Percentiles rank a stretch among this genome's conserved stretches.
These are phyloP conservation scores for Cyberlindnera americana DNA, from an alignment of 805 yeast genomes.

Conservation along the genomic window DNA sequence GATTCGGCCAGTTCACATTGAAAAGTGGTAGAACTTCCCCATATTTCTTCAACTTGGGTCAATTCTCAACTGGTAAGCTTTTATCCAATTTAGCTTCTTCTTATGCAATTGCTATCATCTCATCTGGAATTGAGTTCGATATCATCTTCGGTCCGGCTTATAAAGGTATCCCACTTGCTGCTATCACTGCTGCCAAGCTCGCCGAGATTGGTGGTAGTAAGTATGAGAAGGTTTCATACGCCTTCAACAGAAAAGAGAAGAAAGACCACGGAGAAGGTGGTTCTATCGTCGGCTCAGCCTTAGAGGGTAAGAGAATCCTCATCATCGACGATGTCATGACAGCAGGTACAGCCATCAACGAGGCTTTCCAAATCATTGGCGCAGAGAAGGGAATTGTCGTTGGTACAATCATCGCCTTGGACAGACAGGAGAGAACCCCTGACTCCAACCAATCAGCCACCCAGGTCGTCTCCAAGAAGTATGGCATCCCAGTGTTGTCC, in stretches of 20 bases:
- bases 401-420: slow-evolving; percentile 88
- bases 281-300: slow-evolving; percentile 77
- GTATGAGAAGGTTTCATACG: slow-evolving; percentile 70
- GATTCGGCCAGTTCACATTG: slow-evolving; percentile 84
- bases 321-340: slow-evolving; percentile 97
- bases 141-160: slow-evolving; percentile 96
- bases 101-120: slow-evolving; percentile 84
- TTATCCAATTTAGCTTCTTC: slow-evolving; percentile 81
- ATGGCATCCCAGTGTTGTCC: slow-evolving; percentile 77
- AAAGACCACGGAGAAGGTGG: slow-evolving; percentile 99
- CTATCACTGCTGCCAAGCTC: slow-evolving; percentile 86
- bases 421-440: slow-evolving; percentile 85
- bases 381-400: slow-evolving; percentile 69
- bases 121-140: slow-evolving; percentile 79
- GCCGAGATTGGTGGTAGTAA: slow-evolving; percentile 86
- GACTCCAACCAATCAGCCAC: slow-evolving; percentile 74
- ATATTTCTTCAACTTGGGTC: slow-evolving; percentile 92
- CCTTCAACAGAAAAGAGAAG: slow-evolving; percentile 96
- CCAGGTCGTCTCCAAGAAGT: slow-evolving; percentile 66
- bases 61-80: slow-evolving; percentile 75
- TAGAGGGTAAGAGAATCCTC: slow-evolving; percentile 68
- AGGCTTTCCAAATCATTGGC: slow-evolving; percentile 78
- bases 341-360: slow-evolving; percentile 97
- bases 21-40: slow-evolving; percentile 95
- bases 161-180: slow-evolving; percentile 95